These are phyloP conservation scores for Cercospora citrullina DNA, from an alignment of 2,329 filamentous ascomycete genomes.

Conservation along the genomic window DNA sequence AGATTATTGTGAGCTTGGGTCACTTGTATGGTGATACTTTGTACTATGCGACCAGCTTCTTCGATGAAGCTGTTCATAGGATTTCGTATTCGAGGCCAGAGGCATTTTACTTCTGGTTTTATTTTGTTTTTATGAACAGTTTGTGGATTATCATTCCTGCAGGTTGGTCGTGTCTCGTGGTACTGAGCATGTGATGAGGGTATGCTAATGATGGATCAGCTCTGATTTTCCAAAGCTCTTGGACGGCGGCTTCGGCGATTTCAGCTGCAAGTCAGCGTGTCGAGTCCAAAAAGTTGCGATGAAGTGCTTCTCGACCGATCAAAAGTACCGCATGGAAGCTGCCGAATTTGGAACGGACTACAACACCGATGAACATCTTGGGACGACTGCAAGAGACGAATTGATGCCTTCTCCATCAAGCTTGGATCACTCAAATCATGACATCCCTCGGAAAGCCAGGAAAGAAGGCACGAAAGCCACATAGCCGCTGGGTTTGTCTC, in stretches of 20 bases:
- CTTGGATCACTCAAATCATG: neutral
- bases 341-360: neutral
- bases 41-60: slow-evolving; percentile 64
- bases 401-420: neutral
- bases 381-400: neutral
- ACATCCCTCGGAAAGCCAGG: neutral
- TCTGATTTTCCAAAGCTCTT: slow-evolving; percentile 33
- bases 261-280: slow-evolving; percentile 26
- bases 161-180: slow-evolving; percentile 45
- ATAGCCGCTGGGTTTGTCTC: neutral
- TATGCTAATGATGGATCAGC: slow-evolving; percentile 26
- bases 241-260: slow-evolving; percentile 30
- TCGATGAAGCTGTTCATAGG: slow-evolving; percentile 58
- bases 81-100: slow-evolving; percentile 62
- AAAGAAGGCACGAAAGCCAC: neutral
- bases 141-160: slow-evolving; percentile 65
- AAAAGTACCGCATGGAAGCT: neutral
- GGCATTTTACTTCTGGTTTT: slow-evolving; percentile 64
- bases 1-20: slow-evolving; percentile 61
- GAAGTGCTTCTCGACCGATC: neutral
- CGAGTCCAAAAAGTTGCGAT: slow-evolving; percentile 30
- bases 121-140: slow-evolving; percentile 64
- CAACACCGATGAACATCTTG: neutral
- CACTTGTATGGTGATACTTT: slow-evolving; percentile 65
- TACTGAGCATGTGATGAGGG: too few relatives aligned